Conservation (phyloP, 768 basidiomycete species). For the Astraeus odoratus region DNA sequence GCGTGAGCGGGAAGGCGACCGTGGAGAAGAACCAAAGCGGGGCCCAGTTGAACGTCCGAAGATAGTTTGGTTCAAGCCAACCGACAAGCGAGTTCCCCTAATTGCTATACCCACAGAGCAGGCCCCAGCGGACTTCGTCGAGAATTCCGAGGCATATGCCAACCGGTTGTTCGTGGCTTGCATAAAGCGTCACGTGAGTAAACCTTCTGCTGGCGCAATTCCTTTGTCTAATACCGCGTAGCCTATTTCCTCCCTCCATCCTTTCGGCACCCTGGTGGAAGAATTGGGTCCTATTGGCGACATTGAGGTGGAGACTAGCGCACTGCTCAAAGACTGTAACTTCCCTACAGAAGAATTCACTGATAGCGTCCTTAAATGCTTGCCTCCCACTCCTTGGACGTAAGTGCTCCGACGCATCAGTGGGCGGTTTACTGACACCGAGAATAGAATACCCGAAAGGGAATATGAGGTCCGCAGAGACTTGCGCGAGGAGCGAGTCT, state of each 20-base stretch:
- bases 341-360: conserved; percentile 97
- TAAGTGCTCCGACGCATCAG: conserved; percentile 30
- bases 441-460: conserved; percentile 71
- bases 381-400: conserved; percentile 95
- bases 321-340: conserved; percentile 96
- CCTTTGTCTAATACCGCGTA: conserved; percentile 26
- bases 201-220: conserved; percentile 3
- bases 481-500: conserved; percentile 74
- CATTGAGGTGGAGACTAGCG: conserved; percentile 95
- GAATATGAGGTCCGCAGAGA: conserved; percentile 88
- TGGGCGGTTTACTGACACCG: conserved; percentile 7
- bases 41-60: conserved; percentile 85
- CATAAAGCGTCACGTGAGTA: conserved; percentile 91
- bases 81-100: conserved; percentile 96
- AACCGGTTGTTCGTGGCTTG: conserved; percentile 94
- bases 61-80: conserved; percentile 99
- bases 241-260: conserved; percentile 95
- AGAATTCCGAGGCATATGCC: conserved; percentile 86
- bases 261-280: conserved; percentile 96
- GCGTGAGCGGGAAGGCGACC: conserved; percentile 93
- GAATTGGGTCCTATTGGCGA: conserved; percentile 98
- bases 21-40: conserved; percentile 75
- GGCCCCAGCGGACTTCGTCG: conserved; percentile 92
- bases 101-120: conserved; percentile 99
- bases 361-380: conserved; percentile 90